Conservation (phyloP, 805 yeast genomes). For the Priceomyces castillae region DNA sequence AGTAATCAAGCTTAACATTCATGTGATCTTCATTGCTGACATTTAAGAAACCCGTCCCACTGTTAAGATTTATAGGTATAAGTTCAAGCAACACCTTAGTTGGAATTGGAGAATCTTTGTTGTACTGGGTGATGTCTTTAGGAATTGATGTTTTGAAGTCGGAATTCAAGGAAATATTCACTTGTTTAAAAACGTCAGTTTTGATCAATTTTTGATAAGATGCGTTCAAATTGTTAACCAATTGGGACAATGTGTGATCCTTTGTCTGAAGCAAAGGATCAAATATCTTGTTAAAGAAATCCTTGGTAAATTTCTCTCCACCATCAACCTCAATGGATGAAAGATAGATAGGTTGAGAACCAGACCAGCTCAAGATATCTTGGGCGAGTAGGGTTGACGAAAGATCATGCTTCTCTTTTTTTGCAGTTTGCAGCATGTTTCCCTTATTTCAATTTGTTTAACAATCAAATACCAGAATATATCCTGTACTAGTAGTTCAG, state of each 20-base stretch:
- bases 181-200: conserved; percentile 46
- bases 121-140: conserved; percentile 23
- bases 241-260: conserved; percentile 43
- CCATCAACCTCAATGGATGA: conserved; percentile 39
- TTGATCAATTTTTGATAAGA: conserved; percentile 35
- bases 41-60: conserved; percentile 33
- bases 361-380: conserved; percentile 28
- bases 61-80: conserved; percentile 35
- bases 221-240: conserved; percentile 31
- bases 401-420: conserved; percentile 11
- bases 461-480: no score
- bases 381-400: conserved; percentile 23
- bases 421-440: background rate
- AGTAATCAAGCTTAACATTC: conserved; percentile 37
- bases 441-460: background rate
- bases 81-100: conserved; percentile 45
- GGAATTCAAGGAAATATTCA: conserved; percentile 39
- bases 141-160: conserved; percentile 33
- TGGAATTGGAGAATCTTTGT: conserved; percentile 41
- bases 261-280: conserved; percentile 40
- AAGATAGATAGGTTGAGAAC: conserved; percentile 35
- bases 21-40: conserved; percentile 38
- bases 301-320: conserved; percentile 43
- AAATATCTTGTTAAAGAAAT: conserved; percentile 46
- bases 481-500: no score